Evolutionary conservation across 306 rosid genomes (phyloP), one percentile per base, ranked within the genome.

Genomic region (Lablab purpureus): DNA sequence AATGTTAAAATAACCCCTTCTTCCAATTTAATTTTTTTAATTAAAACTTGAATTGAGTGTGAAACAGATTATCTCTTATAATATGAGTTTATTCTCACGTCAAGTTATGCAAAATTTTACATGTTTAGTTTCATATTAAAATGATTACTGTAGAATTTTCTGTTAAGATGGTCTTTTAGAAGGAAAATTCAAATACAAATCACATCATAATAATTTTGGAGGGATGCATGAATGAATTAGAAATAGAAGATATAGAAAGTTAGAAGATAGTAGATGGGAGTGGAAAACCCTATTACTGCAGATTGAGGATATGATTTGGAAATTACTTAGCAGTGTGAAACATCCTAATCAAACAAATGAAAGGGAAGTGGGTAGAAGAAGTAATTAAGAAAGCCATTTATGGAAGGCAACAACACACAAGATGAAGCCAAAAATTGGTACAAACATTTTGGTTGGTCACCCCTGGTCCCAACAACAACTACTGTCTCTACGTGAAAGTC

Each of bases 391-490:
- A 75, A 47, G 73, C 40, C 73, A 49, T 80, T 75, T 50, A 75
- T 52, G 80, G 69, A 75, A 80, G 77, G 71, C 83, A 78, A 67
- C 50, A 74, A 45, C 62, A 28, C 49, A 70, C 25, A 43, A 65
- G 79, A 62, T 63, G 75, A 82, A 63, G 75, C 82, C 82, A 77
- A 82, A 82, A 46, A 50, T 37, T 60, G 69, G 82, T 76, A 76
- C 81, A 19, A 50, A 22, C 49, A 4, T 51, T 59, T 71, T 30
- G 58, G 37, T 36, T 73, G 79, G 67, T 30, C 74, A 80, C 75
- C 73, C 72, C 76, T 71, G 86, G 87, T 81, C 85, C 85, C 90
- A 84, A 63, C 78, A 52, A 67, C 36, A 72, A 65, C 86, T 83
- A 80, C 30, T 65, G 71, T 65, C 71, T 65, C 71, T 18, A 65